Evolutionary conservation across 1,139 yeast genomes (phyloP), one percentile per base, ranked within the genome.

Genomic region (Kodamaea fungicola): DNA sequence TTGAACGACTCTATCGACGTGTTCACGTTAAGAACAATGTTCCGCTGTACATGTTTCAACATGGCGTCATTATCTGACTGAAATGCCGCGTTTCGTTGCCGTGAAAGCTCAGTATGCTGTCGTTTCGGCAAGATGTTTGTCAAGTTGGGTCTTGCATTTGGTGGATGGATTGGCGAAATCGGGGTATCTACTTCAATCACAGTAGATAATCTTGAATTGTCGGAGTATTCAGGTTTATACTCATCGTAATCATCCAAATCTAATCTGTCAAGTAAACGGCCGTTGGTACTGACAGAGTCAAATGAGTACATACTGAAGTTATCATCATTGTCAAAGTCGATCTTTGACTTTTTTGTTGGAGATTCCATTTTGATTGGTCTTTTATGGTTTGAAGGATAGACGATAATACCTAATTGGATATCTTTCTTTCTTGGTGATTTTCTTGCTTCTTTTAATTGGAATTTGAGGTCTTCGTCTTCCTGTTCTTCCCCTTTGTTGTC

Each of bases 201-300:
- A 31, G 33, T 29, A 8, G 27, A 39, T 25, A 27, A 27, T 5
- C 12, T 7, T 16, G 31, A 29, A 8, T 16, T 8, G 29, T 27
- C 29, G 9, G 12, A 3, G 6, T 23, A 23, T 66, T 46, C 30
- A 50, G 50, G 32, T 50, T 45, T 49, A 31, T 40, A 46, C 3
- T 41, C 51, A 9, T 48, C 52, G 6, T 36, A 42, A 36, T 52
- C 54, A 31, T 42, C 48, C 36, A 49, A 42, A 25, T 46, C 75
- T 35, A 70, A 52, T 8, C 74, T 57, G 42, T 71, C 76, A 12
- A 71, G 51, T 25, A 71, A 54, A 32, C 74, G 47, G 6, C 74
- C 74, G 42, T 55, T 65, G 25, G 76, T 70, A 38, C 71, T 60
- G 6, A 69, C 72, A 3, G 74, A 68, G 34, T 70, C 76, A 41